phyloP scores from a whole-genome alignment of 2,329 filamentous ascomycete species.

The Lasiodiplodia citricola region DNA sequence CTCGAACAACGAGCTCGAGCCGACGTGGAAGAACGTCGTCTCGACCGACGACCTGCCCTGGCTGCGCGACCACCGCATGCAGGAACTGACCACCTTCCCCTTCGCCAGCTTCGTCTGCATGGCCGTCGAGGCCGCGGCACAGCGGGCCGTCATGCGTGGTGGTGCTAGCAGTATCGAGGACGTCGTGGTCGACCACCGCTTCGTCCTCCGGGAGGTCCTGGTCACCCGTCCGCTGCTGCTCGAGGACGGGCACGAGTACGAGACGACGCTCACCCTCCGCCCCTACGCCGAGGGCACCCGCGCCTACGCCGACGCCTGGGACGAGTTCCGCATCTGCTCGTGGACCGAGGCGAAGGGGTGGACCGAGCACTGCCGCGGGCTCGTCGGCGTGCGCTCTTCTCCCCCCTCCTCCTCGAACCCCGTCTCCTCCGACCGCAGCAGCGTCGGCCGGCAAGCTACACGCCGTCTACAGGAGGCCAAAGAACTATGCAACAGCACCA shows the following conservation, averaged over 20 bases:
- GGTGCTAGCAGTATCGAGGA: not conserved
- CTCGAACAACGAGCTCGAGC: slow-evolving; percentile 27
- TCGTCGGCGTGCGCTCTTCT: slow-evolving; percentile 24
- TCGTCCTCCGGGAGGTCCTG: slow-evolving; percentile 15
- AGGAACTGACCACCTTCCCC: slow-evolving; percentile 37
- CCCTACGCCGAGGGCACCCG: slow-evolving; percentile 20
- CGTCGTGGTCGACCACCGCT: slow-evolving; percentile 3
- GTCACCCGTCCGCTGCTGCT: slow-evolving; percentile 15
- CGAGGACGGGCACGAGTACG: slow-evolving; percentile 19
- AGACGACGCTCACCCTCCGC: not conserved
- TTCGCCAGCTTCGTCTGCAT: slow-evolving; percentile 39
- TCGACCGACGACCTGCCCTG: slow-evolving; percentile 35
- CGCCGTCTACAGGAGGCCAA: not conserved
- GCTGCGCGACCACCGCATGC: slow-evolving; percentile 34
- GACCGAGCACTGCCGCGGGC: slow-evolving; percentile 25
- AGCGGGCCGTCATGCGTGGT: slow-evolving; percentile 11
- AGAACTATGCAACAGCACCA: not conserved
- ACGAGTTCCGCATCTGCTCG: slow-evolving; percentile 26
- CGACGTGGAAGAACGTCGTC: slow-evolving; percentile 32
- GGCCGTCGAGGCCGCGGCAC: slow-evolving; percentile 36
- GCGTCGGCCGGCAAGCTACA: not conserved
- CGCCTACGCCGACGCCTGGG: slow-evolving; percentile 19
- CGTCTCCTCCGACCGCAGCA: not conserved
- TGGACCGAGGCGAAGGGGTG: slow-evolving; percentile 12
- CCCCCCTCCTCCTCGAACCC: not conserved